phyloP scores from a whole-genome alignment of 2,329 filamentous ascomycete species.

The Ophiostoma sp. region DNA sequence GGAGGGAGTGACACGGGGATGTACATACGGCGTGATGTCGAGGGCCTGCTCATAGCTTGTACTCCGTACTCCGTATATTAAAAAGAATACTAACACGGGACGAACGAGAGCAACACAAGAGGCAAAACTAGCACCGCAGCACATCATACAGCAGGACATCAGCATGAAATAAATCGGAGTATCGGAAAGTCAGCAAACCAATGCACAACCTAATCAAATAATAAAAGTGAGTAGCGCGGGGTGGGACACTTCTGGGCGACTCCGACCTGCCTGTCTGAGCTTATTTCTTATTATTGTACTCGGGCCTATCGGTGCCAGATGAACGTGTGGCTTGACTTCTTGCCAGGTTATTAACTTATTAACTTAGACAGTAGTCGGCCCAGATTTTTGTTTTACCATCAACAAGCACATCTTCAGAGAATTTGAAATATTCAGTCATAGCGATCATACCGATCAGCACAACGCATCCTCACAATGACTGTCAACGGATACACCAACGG shows the following conservation, averaged over 20 bases:
- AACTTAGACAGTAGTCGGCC: neutral
- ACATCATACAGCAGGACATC: constrained; percentile 6
- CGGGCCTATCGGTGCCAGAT: constrained; percentile 15
- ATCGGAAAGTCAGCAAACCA: neutral
- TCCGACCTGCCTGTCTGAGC: neutral
- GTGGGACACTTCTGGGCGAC: neutral
- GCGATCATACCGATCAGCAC: neutral
- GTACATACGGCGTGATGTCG: neutral
- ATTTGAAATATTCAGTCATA: neutral
- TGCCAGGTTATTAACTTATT: neutral
- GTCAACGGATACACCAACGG: constrained; percentile 20
- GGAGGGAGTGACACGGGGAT: neutral
- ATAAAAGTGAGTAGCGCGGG: neutral
- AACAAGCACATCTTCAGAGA: neutral
- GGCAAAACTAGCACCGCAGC: neutral
- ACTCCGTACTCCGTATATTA: neutral
- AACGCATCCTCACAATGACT: constrained; percentile 4
- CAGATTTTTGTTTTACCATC: neutral
- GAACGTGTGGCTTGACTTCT: constrained; percentile 11
- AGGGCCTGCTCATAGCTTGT: neutral
- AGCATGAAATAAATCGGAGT: neutral
- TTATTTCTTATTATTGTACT: constrained; percentile 12
- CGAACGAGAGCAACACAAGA: neutral
- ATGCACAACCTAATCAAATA: neutral
- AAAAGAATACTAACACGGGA: neutral